Evolutionary conservation across 805 yeast species (phyloP), one percentile per base, ranked within the genome.

Genomic region (Candida rishiriensis): DNA sequence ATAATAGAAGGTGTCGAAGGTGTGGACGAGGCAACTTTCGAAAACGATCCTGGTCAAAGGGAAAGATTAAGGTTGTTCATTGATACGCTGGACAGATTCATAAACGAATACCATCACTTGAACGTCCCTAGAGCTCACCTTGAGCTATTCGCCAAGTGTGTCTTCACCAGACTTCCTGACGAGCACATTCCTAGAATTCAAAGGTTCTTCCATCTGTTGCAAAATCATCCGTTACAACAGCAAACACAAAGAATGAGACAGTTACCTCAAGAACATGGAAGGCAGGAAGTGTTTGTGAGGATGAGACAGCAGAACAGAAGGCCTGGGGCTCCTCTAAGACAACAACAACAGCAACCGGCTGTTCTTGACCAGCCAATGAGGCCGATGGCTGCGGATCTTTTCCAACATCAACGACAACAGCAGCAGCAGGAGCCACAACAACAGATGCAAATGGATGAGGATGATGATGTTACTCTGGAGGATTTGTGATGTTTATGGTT

Each of bases 111-210:
- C 40, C 60, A 60, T 46, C 50, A 50, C 8, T 49, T 60, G 38
- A 46, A 51, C 40, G 52, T 63, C 28, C 55, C 63, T 10, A 41
- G 56, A 15, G 55, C 54, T 13, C 55, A 55, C 10, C 47, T 63
- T 29, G 60, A 57, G n/a, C 39, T 54, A n/a, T 63, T 63, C 51
- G 60, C 63, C 10, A 51, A 59, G 36, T 54, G 61, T 46, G 63
- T 63, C 3, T 59, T 63, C 41, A 50, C 56, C 2, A 52, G 63
- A 15, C 46, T 60, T 7, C 65, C 64, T 28, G 56, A 56, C 14
- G 59, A 55, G 30, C 60, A 61, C 39, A 53, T 59, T 12, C 62
- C 66, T 15, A 46, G 60, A 32, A 53, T 61, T 28, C 66, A 63
- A 46, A 42, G 66, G 38, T 61, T 63, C 43, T 63, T 61, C 48